Base-by-base conservation (phyloP, 1,139 yeast species). In the Suhomyces wounanorum region DNA sequence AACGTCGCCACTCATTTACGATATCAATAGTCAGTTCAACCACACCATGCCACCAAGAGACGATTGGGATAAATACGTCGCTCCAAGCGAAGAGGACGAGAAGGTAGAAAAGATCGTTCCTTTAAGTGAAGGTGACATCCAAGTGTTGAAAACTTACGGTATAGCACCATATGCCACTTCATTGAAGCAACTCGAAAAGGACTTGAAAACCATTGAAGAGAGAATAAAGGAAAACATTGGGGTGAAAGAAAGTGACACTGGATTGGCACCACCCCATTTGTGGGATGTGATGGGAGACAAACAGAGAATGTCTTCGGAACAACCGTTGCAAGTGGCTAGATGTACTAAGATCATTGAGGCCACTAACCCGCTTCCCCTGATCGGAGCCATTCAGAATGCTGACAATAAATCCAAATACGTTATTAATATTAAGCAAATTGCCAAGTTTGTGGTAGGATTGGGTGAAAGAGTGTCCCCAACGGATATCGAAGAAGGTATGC, bases 251-350 rank as follows among this genome's bases (percentile, higher is more conserved):
- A 85, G 95, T 63, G 98, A 94, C 68, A 92, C 98, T 0, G 99
- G 99, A 16, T 78, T 94, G 55, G 91, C 97, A 21, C 92, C 96
- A 45, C 96, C 97, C 6, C 96, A 90, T 65, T 74, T 92, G 59
- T 94, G 99, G 99, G 99, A 94, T 74, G 89, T 94, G 45, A 84
- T 86, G 79, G 98, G 98, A 21, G 99, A 94, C 70, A 89, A 89
- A 68, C 96, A 90, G 69, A 79, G 97, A 64, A 85, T 92, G 85
- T 81, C 86, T 53, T 94, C 88, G 68, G 98, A 94, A 67, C 97
- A 90, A 65, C 97, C 99, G 38, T 77, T 94, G 58, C 99, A 94
- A 70, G 99, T 95, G 48, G 99, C 99, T 17, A 82, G 99, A 68
- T 94, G 99, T 74, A 95, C 99, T 38, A 94, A 95, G 75, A 94